Evolutionary conservation across 257 asterid genomes (phyloP).

Genomic region (Hygrophila difformis): DNA sequence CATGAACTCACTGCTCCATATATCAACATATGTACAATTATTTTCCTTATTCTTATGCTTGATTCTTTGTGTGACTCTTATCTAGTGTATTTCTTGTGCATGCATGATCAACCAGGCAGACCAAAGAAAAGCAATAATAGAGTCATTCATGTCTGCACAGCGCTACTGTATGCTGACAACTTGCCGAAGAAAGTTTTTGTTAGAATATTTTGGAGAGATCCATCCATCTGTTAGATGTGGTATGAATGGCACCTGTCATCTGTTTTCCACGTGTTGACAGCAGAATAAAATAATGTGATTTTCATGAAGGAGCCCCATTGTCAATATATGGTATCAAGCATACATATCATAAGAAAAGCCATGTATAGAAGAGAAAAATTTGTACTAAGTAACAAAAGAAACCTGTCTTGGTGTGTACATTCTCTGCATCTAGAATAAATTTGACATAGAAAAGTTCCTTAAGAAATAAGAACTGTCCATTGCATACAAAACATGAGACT

Average conservation of each 20-base stretch:
- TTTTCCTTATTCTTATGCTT: background rate
- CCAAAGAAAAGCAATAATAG: slow-evolving; percentile 75
- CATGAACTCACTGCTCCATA: slow-evolving; percentile 13
- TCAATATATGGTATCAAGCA: too few relatives aligned
- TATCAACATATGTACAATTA: slow-evolving; percentile 2
- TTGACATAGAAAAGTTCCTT: too few relatives aligned
- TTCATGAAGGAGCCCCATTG: too few relatives aligned
- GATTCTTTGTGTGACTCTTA: slow-evolving; percentile 11
- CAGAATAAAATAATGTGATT: too few relatives aligned
- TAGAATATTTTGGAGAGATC: slow-evolving; percentile 78
- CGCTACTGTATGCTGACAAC: slow-evolving; percentile 70
- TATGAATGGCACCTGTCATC: slow-evolving; percentile 20
- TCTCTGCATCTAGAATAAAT: too few relatives aligned
- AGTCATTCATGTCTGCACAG: slow-evolving; percentile 70
- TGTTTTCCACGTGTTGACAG: too few relatives aligned
- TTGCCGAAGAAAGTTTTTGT: slow-evolving; percentile 84
- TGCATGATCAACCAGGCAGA: slow-evolving; percentile 42
- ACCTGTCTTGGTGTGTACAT: too few relatives aligned
- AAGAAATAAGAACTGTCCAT: too few relatives aligned
- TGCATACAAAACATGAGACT: too few relatives aligned
- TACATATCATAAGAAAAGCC: too few relatives aligned
- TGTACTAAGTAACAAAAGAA: too few relatives aligned
- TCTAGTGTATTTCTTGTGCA: slow-evolving; percentile 12
- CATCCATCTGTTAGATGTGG: slow-evolving; percentile 54
- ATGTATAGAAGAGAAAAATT: too few relatives aligned